Evolutionary conservation across 2,329 filamentous ascomycete genomes (phyloP).

Genomic region (Hymenoscyphus repandus): DNA sequence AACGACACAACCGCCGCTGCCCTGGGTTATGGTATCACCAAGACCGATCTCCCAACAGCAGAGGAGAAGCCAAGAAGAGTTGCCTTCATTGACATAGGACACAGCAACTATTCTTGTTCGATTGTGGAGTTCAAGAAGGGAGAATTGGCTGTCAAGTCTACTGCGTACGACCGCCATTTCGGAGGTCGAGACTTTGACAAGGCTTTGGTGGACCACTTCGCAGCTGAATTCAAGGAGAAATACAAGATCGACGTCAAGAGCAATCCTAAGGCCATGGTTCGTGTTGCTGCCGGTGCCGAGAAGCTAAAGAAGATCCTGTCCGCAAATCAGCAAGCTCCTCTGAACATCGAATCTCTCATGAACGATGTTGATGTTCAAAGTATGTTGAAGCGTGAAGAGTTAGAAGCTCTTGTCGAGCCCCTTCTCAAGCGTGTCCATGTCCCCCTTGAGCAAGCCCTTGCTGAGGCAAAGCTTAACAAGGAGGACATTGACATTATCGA

Average conservation of each 20-base stretch:
- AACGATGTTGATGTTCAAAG: conserved; percentile 89
- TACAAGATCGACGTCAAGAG: conserved; percentile 94
- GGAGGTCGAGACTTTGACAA: conserved; percentile 97
- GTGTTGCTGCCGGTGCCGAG: conserved; percentile 83
- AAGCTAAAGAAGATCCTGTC: conserved; percentile 98
- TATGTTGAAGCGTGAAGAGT: conserved; percentile 88
- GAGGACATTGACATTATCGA: conserved; percentile 94
- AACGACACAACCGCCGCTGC: conserved; percentile 97
- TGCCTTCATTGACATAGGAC: conserved; percentile 88
- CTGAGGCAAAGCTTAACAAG: conserved; percentile 83
- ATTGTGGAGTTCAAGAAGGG: conserved; percentile 97
- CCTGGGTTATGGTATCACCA: conserved; percentile 95
- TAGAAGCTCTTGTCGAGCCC: conserved; percentile 85
- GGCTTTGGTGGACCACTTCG: conserved; percentile 89
- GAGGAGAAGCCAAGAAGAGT: conserved; percentile 93
- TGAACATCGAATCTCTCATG: conserved; percentile 98
- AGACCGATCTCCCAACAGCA: conserved; percentile 79
- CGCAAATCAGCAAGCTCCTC: conserved; percentile 83
- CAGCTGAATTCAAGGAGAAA: conserved; percentile 93
- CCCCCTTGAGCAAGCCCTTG: conserved; percentile 84
- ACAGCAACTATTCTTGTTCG: conserved; percentile 92
- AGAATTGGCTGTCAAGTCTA: conserved; percentile 88
- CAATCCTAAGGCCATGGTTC: conserved; percentile 84
- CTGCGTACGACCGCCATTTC: conserved; percentile 90
- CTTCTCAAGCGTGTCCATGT: conserved; percentile 66